Evolutionary conservation across 257 asterid genomes (phyloP).

Genomic region (Prunella vulgaris): DNA sequence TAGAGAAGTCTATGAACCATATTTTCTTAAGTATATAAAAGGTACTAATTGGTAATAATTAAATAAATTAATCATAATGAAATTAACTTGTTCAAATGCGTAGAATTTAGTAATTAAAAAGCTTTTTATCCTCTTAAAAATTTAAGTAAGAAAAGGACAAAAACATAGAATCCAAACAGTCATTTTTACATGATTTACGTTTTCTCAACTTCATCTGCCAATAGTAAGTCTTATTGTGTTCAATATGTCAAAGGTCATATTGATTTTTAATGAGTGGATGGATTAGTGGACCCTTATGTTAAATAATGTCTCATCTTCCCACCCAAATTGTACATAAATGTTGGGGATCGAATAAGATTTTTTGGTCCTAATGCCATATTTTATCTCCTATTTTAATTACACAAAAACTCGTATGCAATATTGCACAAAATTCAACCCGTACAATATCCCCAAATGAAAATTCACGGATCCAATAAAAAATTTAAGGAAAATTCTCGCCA

Average conservation of each 20-base stretch:
- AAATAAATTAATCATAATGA: too few relatives aligned
- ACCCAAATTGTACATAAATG: conserved; percentile 6
- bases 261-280: background rate
- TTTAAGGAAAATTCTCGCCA: too few relatives aligned
- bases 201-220: background rate
- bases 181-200: background rate
- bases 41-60: too few relatives aligned
- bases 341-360: background rate
- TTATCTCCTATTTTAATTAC: background rate
- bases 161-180: background rate
- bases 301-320: background rate
- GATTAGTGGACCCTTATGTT: conserved; percentile 16
- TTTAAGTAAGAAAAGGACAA: background rate
- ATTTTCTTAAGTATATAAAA: background rate
- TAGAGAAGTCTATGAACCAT: background rate
- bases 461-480: too few relatives aligned
- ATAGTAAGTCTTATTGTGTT: background rate
- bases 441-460: too few relatives aligned
- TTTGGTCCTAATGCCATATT: background rate
- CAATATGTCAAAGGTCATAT: background rate
- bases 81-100: background rate
- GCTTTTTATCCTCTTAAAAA: background rate
- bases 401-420: too few relatives aligned
- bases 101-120: background rate
- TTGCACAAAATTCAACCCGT: too few relatives aligned